phyloP scores from a whole-genome alignment of 805 yeast species.

The Lipomyces mesembrius region DNA sequence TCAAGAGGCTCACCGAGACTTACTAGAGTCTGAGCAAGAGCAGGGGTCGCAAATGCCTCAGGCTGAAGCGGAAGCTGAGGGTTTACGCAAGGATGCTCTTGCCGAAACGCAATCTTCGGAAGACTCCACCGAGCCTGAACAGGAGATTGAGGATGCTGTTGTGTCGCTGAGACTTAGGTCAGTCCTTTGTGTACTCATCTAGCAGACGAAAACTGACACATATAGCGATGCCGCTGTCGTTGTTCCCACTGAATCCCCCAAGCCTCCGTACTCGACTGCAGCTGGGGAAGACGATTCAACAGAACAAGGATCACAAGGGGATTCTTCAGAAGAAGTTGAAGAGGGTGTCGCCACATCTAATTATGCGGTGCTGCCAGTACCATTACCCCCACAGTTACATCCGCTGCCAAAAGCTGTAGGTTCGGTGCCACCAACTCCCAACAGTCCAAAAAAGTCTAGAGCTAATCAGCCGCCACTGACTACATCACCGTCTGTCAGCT shows the following conservation, averaged over 20 bases:
- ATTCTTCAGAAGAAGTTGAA: constrained; percentile 19
- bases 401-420: constrained; percentile 24
- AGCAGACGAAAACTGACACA: background rate
- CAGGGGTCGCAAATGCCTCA: background rate
- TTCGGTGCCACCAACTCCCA: constrained; percentile 11
- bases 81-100: constrained; percentile 18
- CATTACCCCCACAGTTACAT: constrained; percentile 27
- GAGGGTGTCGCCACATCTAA: constrained; percentile 6
- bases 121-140: constrained; percentile 10
- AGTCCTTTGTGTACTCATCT: background rate
- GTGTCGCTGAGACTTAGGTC: background rate
- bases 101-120: constrained; percentile 20
- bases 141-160: background rate
- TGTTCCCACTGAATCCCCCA: background rate
- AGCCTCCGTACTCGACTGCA: background rate
- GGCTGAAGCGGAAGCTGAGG: constrained; percentile 22
- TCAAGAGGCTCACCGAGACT: constrained; percentile 24
- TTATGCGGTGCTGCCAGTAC: constrained; percentile 34
- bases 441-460: background rate
- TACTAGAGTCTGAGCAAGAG: background rate
- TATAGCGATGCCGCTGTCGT: background rate
- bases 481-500: background rate
- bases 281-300: background rate
- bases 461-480: constrained; percentile 17
- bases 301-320: background rate